Evolutionary conservation across 176 grass and related monocot genomes (phyloP), one percentile per base, ranked within the genome.

Genomic region (Cenchrus purpureus): DNA sequence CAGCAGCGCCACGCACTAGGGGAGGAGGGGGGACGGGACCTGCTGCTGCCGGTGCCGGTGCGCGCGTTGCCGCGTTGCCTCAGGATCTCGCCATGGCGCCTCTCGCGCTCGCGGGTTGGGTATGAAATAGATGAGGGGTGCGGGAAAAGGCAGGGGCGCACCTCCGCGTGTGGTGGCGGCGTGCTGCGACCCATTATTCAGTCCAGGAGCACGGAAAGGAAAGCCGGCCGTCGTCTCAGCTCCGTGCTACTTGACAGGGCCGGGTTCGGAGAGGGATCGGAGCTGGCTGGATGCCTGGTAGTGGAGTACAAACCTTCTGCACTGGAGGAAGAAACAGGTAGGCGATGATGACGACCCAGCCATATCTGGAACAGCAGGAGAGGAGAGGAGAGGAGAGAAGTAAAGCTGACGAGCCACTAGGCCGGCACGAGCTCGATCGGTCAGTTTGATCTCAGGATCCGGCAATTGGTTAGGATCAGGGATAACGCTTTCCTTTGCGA

Each of bases 1-100:
- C 84, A 90, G 89, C 84, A 51, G 43, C 80, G 59, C 44, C 51
- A 73, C 79, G 89, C 89, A 87, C 89, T 87, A 74, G 25, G 59
- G n/a, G 83, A 15, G 0, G 52, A 14, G 49, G 19, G n/a, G n/a
- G 12, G 58, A 45, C 10, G 69, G 42, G 44, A 43, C 65, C 65
- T 68, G 0, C 37, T 73, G 69, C 51, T 10, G 4, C 56, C 20
- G n/a, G n/a, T n/a, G n/a, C n/a, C n/a, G 5, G 45, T 48, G 44
- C 17, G 52, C 43, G 71, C 22, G 22, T 25, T 25, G 22, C 22
- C 78, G 64, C 32, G 29, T 56, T 55, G 71, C 78, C 73, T 86
- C 78, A 14, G 10, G 45, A 63, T 40, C 37, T 44, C 29, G 5
- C 37, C 61, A 69, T 85, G 53, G 45, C 19, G 37, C 37, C 37